These are phyloP conservation scores for Malassezia slooffiae DNA, from an alignment of 1,284 basidiomycete genomes.

Conservation along the genomic window DNA sequence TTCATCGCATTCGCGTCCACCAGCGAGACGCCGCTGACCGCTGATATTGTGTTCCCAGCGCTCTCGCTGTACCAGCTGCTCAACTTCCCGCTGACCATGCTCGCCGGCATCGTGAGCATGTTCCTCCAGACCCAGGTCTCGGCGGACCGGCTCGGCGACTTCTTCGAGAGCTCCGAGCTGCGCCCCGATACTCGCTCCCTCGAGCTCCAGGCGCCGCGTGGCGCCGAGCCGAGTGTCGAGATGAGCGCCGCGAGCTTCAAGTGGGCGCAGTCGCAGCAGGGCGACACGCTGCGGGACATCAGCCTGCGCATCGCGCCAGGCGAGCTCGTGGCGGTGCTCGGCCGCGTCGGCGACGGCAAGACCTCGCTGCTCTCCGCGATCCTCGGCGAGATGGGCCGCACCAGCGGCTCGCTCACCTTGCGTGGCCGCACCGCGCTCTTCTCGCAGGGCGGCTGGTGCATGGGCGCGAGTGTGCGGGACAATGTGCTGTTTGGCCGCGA, in stretches of 20 bases:
- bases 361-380: constrained; percentile 49
- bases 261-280: constrained; percentile 58
- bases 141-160: constrained; percentile 64
- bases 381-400: constrained; percentile 75
- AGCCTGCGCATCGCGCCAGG: constrained; percentile 67
- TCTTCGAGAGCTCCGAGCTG: constrained; percentile 70
- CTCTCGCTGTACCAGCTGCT: constrained; percentile 85
- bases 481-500: constrained; percentile 64
- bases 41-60: constrained; percentile 85
- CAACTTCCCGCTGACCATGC: constrained; percentile 72
- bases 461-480: constrained; percentile 49
- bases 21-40: constrained; percentile 64
- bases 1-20: constrained; percentile 69
- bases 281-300: constrained; percentile 66
- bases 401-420: constrained; percentile 62
- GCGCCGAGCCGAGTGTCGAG: constrained; percentile 61
- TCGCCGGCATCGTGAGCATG: constrained; percentile 54
- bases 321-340: constrained; percentile 74
- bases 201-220: constrained; percentile 51
- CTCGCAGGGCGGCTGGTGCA: constrained; percentile 73
- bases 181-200: too few relatives aligned
- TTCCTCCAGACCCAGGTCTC: constrained; percentile 67
- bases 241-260: constrained; percentile 48
- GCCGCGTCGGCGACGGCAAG: constrained; percentile 87
- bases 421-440: constrained; percentile 72